A percentile compares a stretch with the other conserved stretches of the same genome.
These are phyloP conservation scores for Candida ponderosae DNA, from an alignment of 805 yeast species.

Conservation along the genomic window DNA sequence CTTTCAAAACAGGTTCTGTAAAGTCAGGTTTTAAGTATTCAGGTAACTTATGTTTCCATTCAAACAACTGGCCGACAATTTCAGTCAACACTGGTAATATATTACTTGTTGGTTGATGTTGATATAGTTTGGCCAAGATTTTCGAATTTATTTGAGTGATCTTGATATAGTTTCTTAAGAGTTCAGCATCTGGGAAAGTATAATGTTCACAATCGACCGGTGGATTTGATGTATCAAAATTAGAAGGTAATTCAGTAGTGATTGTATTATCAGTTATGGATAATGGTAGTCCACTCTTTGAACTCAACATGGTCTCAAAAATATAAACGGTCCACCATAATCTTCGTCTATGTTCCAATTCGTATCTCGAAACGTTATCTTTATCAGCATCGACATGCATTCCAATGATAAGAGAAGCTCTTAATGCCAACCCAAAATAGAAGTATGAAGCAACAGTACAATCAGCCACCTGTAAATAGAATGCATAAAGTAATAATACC, in stretches of 20 bases:
- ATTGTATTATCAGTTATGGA: constrained; percentile 78
- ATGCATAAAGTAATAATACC: constrained; percentile 66
- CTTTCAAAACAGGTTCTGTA: constrained; percentile 38
- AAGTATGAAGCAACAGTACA: constrained; percentile 77
- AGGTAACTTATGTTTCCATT: constrained; percentile 63
- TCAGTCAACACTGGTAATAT: constrained; percentile 69
- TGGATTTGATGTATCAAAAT: constrained; percentile 57
- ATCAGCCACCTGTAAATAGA: constrained; percentile 76
- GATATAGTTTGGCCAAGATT: constrained; percentile 60
- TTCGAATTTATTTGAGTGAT: constrained; percentile 75
- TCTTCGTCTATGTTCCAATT: constrained; percentile 76
- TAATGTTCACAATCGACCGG: constrained; percentile 54
- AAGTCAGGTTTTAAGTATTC: constrained; percentile 62
- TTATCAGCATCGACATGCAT: constrained; percentile 79
- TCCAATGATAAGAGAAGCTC: constrained; percentile 67
- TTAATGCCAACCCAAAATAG: constrained; percentile 68
- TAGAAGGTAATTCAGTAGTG: constrained; percentile 68
- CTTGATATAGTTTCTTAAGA: constrained; percentile 66
- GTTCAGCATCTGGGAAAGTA: constrained; percentile 73
- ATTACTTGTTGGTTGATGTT: constrained; percentile 69
- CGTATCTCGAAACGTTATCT: constrained; percentile 54
- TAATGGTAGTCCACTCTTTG: constrained; percentile 75
- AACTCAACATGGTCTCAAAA: constrained; percentile 76
- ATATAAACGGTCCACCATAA: constrained; percentile 84
- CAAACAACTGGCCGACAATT: constrained; percentile 54